Evolutionary conservation across 176 grass and related monocot species (phyloP), one percentile per base, ranked within the genome.

Genomic region (Paspalum vaginatum): DNA sequence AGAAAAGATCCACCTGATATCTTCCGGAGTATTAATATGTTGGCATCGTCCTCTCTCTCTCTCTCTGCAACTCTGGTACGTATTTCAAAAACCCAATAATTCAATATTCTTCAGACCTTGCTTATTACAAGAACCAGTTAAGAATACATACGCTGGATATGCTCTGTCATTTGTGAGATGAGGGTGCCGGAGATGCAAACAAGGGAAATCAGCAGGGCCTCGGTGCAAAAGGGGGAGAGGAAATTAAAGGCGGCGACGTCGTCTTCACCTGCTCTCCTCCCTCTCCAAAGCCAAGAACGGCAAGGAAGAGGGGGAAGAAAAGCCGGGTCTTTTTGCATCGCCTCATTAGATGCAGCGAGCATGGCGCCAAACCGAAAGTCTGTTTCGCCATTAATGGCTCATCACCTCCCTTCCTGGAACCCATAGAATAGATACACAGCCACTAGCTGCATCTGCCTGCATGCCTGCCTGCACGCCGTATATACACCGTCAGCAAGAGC

Each of bases 351-450:
- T 82, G 79, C 88, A 78, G 87, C 9, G 65, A 65, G 83, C 87
- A 89, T 89, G 88, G 88, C 81, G 78, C 73, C 88, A 83, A 92
- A 92, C 86, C 26, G 90, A 92, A 88, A 89, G 69, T 89, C 76
- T 74, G 79, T 92, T 88, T 79, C 83, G 75, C 90, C 90, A 89
- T 92, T 83, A 89, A 92, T 89, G 79, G 85, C 37, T 65, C 50
- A 53, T 55, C 51, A 68, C 38, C 44, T 40, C 16, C 60, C 75
- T 53, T 71, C 71, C 85, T 80, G 84, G 63, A 87, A 80, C 72
- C 70, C 82, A 71, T 75, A 80, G 87, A 45, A 71, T 75, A 80
- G 87, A 45, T 22, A 27, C 43, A 68, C 24, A 22, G 42, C 5
- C 5, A 43, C 32, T 32, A 32, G n/a, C n/a, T n/a, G n/a, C n/a